Evolutionary conservation across 2,329 filamentous ascomycete genomes (phyloP).

Genomic region (Clonostachys byssicola): DNA sequence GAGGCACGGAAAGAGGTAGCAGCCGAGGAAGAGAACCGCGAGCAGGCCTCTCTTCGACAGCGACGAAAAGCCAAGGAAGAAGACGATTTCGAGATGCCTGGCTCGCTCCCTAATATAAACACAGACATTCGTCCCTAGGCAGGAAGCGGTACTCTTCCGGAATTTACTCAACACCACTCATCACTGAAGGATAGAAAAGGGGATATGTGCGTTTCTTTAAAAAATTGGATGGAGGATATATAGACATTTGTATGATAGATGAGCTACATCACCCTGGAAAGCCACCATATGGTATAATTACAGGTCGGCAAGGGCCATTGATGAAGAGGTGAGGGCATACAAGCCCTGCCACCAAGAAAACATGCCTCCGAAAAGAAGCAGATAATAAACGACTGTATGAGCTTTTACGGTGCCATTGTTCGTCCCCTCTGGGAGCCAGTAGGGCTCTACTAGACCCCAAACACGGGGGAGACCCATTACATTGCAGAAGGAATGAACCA

Average conservation of each 20-base stretch:
- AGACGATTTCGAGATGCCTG: constrained; percentile 39
- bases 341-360: constrained; percentile 67
- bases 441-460: constrained; percentile 70
- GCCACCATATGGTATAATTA: constrained; percentile 8
- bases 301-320: constrained; percentile 19
- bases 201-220: no score
- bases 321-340: constrained; percentile 63
- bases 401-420: constrained; percentile 10
- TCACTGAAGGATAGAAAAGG: no score
- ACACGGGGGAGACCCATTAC: constrained; percentile 83
- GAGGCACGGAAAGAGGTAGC: constrained; percentile 43
- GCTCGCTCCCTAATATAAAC: constrained; percentile 35
- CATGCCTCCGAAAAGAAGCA: constrained; percentile 68
- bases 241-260: no score
- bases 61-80: constrained; percentile 29
- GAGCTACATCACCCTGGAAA: neutral
- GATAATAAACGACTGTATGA: constrained; percentile 80
- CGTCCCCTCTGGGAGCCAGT: constrained; percentile 23
- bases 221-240: no score
- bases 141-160: neutral
- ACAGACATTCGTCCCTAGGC: constrained; percentile 11
- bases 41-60: constrained; percentile 29
- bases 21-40: constrained; percentile 35
- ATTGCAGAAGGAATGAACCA: constrained; percentile 88
- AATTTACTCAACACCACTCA: no score